Evolutionary conservation across 2,329 filamentous ascomycete genomes (phyloP).

Genomic region (Talaromyces sp.): DNA sequence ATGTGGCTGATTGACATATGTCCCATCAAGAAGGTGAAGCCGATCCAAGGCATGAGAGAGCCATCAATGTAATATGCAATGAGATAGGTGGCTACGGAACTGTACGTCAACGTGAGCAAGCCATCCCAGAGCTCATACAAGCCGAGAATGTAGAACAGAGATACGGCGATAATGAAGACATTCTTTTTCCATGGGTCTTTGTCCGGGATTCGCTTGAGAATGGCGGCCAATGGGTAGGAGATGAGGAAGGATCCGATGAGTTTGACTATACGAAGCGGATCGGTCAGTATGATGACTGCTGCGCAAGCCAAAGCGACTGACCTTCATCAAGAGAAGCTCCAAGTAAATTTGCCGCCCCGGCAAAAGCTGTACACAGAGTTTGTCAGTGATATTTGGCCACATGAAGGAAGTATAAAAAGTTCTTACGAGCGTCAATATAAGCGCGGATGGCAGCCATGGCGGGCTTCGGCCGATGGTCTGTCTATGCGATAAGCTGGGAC

Average conservation of each 20-base stretch:
- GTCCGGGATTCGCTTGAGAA: conserved; percentile 89
- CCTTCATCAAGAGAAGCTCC: conserved; percentile 65
- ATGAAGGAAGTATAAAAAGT: not conserved
- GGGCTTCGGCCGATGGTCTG: not conserved
- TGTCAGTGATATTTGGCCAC: not conserved
- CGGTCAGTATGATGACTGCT: conserved; percentile 5
- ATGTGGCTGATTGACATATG: conserved; percentile 94
- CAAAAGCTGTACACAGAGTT: conserved; percentile 41
- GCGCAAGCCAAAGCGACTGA: conserved; percentile 31
- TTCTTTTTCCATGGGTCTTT: conserved; percentile 80
- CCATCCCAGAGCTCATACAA: conserved; percentile 91
- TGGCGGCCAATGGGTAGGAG: conserved; percentile 83
- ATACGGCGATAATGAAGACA: conserved; percentile 73
- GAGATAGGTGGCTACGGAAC: conserved; percentile 72
- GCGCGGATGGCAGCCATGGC: conserved; percentile 18
- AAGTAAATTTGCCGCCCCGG: conserved; percentile 54
- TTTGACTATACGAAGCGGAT: conserved; percentile 64
- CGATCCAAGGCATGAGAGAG: conserved; percentile 96
- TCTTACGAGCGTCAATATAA: conserved; percentile 18
- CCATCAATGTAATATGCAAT: conserved; percentile 82
- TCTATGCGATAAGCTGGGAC: not conserved
- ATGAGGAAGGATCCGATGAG: conserved; percentile 85
- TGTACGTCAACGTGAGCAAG: conserved; percentile 72
- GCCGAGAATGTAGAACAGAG: conserved; percentile 87
- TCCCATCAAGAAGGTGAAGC: conserved; percentile 89